Evolutionary conservation across 306 rosid species (phyloP).

Genomic region (Vicia villosa): DNA sequence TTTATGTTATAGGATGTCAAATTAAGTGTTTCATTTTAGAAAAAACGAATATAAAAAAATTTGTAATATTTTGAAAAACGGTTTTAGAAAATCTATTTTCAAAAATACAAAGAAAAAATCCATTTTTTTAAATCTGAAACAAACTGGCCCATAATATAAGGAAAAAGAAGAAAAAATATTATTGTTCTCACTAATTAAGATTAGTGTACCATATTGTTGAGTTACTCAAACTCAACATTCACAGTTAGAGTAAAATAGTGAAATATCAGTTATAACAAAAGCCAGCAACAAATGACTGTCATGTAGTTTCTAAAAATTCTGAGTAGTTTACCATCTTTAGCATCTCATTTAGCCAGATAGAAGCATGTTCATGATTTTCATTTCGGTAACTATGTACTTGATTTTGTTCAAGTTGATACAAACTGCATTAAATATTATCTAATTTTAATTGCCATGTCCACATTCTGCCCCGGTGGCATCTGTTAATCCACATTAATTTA

Average conservation of each 20-base stretch:
- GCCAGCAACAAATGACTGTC: background rate
- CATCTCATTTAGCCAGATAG: slow-evolving; percentile 22
- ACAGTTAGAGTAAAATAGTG: slow-evolving; percentile 3
- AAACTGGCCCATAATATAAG: too few relatives aligned
- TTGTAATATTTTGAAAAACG: too few relatives aligned
- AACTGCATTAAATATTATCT: background rate
- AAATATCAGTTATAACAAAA: slow-evolving; percentile 2
- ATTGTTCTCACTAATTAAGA: background rate
- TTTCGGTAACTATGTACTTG: background rate
- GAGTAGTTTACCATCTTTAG: slow-evolving; percentile 11
- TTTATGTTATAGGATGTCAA: too few relatives aligned
- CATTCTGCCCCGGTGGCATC: slow-evolving; percentile 15
- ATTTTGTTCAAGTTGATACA: slow-evolving; percentile 17
- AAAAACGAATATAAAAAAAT: too few relatives aligned
- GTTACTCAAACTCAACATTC: background rate
- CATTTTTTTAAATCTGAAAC: too few relatives aligned
- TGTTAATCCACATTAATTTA: slow-evolving; percentile 3
- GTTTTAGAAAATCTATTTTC: too few relatives aligned
- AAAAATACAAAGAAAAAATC: too few relatives aligned
- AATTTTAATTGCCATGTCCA: slow-evolving; percentile 10
- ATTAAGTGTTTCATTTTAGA: too few relatives aligned
- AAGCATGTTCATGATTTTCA: slow-evolving; percentile 4
- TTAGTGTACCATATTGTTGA: background rate
- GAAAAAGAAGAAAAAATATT: background rate
- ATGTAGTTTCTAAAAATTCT: background rate